Percentiles rank a stretch among this genome's conserved stretches.
Evolutionary conservation across 2,329 filamentous ascomycete genomes (phyloP).

Genomic region (Amauroascus niger): DNA sequence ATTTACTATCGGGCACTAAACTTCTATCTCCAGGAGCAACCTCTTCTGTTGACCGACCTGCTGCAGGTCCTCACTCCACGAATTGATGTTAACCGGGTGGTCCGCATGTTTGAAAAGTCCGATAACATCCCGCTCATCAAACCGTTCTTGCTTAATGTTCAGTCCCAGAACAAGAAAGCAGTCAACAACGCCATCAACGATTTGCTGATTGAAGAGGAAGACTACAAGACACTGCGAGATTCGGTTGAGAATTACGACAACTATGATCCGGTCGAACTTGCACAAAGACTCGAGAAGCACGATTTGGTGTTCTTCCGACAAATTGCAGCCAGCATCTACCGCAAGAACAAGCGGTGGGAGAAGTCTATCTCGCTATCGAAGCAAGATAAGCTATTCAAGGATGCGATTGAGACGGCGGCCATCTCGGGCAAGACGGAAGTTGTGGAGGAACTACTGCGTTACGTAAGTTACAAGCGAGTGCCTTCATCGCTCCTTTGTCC

Average conservation of each 20-base stretch:
- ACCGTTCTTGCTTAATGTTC: constrained; percentile 93
- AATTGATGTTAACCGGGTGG: constrained; percentile 97
- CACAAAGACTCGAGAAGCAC: constrained; percentile 88
- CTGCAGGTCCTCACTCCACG: constrained; percentile 83
- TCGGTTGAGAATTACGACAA: constrained; percentile 99
- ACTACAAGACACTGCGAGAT: constrained; percentile 96
- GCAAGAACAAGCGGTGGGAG: constrained; percentile 99
- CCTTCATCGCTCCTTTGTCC: background rate
- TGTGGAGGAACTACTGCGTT: constrained; percentile 89
- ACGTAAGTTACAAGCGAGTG: too few relatives aligned
- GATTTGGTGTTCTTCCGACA: constrained; percentile 98
- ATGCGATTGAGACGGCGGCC: constrained; percentile 94
- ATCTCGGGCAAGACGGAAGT: constrained; percentile 84
- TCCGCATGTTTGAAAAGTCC: constrained; percentile 96
- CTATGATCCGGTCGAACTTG: constrained; percentile 90
- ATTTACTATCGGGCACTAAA: constrained; percentile 97
- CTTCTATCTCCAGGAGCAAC: constrained; percentile 96
- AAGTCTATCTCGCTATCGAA: constrained; percentile 96
- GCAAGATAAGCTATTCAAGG: constrained; percentile 99
- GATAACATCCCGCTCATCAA: constrained; percentile 98
- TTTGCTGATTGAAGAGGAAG: constrained; percentile 93
- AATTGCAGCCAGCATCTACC: constrained; percentile 95
- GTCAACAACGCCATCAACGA: constrained; percentile 99
- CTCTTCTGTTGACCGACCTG: constrained; percentile 87
- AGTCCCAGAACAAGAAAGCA: constrained; percentile 92